Evolutionary conservation across 2,329 filamentous ascomycete species (phyloP), one percentile per base, ranked within the genome.

Genomic region (Verticillium nonalfalfae): DNA sequence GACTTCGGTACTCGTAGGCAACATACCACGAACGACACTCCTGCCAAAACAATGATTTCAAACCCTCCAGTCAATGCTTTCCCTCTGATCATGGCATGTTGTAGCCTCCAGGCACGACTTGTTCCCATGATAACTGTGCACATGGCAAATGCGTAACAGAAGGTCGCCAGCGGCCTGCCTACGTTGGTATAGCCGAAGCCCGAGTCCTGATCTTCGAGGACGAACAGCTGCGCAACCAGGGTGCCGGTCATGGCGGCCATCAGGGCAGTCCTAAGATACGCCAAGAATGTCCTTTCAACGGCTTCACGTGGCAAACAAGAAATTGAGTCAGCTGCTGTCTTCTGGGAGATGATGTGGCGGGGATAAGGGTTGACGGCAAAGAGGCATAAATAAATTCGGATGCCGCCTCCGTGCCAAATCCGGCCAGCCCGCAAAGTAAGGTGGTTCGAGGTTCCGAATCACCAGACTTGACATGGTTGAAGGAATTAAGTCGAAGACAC

Each of bases 261-360:
- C 40, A 90, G 74, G 0, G 87, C 90, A 1, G 89, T 92, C 21
- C 89, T 84, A 35, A 91, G 79, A 71, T 91, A 92, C 35, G 82
- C 87, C 18, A 93, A 82, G 69, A 88, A 93, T 18, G 89, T 93
- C 61, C 89, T 80, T 73, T 93, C 89, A 60, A 91, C 82, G 40
- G 90, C 89, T 91, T 67, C 58, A 56, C 38, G 54, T 55, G 15
- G 31, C 26, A 21, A 38, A 57, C 54, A 57, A 52, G 55, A 61
- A 15, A 62, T 54, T 36, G 18, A 26, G 57, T 34, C 39, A 50
- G 18, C 35, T 31, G 21, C 18, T 26, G n/a, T 34, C 15, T 31
- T 31, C 31, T 33, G n/a, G 26, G 39, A 59, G 5, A 35, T 11
- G 33, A 31, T 21, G 14, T 45, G 57, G 57, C 4, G 9, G 38